A percentile compares a stretch with the other conserved stretches of the same genome.
phyloP scores from a whole-genome alignment of 2,329 filamentous ascomycete genomes.

The Dothideomycetes sp. region DNA sequence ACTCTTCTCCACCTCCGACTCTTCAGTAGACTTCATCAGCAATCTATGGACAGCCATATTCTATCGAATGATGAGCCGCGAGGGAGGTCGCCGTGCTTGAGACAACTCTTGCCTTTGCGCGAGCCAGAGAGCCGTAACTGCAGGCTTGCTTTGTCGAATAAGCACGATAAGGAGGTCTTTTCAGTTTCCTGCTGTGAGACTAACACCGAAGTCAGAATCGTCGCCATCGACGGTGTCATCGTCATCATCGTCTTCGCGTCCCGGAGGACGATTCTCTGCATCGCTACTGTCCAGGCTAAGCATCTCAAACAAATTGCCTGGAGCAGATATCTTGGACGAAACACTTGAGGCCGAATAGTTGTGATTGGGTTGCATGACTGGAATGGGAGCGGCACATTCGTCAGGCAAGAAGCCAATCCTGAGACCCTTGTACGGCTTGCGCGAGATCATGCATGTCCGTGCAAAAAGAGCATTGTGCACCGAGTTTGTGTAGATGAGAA shows the following conservation, averaged over 20 bases:
- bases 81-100: too few species aligned
- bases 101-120: too few species aligned
- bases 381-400: constrained; percentile 56
- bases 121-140: too few species aligned
- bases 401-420: constrained; percentile 62
- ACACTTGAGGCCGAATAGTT: neutral
- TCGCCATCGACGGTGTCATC: neutral
- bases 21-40: too few species aligned
- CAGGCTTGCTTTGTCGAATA: too few species aligned
- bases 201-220: neutral
- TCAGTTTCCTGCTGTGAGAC: too few species aligned
- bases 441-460: constrained; percentile 62
- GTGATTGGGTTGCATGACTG: constrained; percentile 1
- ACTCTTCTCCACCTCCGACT: too few species aligned
- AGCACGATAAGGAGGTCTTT: too few species aligned
- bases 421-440: constrained; percentile 55
- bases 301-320: neutral
- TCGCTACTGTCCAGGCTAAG: neutral
- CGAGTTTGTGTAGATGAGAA: constrained; percentile 65
- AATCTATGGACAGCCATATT: too few species aligned
- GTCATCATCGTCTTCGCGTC: neutral
- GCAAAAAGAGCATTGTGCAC: constrained; percentile 66
- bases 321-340: neutral
- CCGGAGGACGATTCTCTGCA: neutral
- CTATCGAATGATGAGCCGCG: too few species aligned